Conservation (phyloP, 2,329 filamentous ascomycete genomes). For the Arthrobotrys iridis region DNA sequence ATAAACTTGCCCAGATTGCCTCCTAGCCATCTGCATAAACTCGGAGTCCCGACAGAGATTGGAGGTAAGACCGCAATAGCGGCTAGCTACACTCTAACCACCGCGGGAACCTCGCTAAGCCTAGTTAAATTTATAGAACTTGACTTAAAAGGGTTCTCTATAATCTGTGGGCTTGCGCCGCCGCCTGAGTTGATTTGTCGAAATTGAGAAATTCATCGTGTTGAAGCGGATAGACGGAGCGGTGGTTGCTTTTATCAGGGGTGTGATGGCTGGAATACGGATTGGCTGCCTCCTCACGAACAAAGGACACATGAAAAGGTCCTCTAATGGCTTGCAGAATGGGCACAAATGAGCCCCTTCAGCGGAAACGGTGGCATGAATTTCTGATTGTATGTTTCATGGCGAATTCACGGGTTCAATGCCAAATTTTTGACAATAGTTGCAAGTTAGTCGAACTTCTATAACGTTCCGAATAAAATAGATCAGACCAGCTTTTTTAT, state of each 20-base stretch:
- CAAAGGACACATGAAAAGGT: too few relatives aligned
- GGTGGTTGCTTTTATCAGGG: slow-evolving; percentile 8
- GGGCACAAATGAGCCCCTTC: too few relatives aligned
- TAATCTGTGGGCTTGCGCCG: neutral
- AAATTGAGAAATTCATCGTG: slow-evolving; percentile 14
- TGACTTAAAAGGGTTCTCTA: neutral
- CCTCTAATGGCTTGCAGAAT: too few relatives aligned
- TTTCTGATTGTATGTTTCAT: too few relatives aligned
- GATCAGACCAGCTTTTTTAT: too few relatives aligned
- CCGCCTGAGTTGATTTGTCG: neutral
- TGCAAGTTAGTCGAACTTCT: too few relatives aligned
- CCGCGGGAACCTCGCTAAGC: neutral
- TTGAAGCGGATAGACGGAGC: slow-evolving; percentile 11
- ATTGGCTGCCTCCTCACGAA: neutral
- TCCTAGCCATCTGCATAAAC: neutral
- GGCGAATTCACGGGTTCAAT: too few relatives aligned
- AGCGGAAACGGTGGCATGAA: too few relatives aligned
- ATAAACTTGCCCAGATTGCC: neutral
- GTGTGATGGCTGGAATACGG: slow-evolving; percentile 1
- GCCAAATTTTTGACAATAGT: too few relatives aligned
- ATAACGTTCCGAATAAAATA: too few relatives aligned
- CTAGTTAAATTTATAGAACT: neutral
- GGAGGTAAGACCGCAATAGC: neutral
- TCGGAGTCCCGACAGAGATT: neutral
- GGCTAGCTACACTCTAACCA: slow-evolving; percentile 12